phyloP scores from a whole-genome alignment of 352 stramenopile genomes.

The Pythium brachiatum region DNA sequence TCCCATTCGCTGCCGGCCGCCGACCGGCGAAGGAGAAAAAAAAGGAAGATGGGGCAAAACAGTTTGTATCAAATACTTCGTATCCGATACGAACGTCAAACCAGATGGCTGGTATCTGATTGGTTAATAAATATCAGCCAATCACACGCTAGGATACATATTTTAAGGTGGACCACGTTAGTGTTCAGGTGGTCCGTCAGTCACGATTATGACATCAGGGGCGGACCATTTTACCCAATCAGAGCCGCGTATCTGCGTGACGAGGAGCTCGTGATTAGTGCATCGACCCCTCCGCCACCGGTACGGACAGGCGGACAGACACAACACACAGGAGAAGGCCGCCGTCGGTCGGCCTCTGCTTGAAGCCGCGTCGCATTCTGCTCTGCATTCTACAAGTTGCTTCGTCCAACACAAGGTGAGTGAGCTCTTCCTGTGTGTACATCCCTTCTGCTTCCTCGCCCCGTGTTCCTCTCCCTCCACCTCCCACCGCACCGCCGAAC shows the following conservation, averaged over 20 bases:
- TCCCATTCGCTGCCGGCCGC: not conserved
- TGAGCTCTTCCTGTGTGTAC: not conserved
- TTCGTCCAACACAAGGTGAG: constrained; percentile 5
- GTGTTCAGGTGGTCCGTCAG: not conserved
- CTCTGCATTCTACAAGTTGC: constrained; percentile 11
- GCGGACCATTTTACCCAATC: constrained; percentile 13
- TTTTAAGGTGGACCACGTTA: not conserved
- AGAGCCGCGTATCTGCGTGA: not conserved
- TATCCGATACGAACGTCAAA: not conserved
- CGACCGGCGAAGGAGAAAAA: constrained; percentile 10
- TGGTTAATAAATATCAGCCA: constrained; percentile 5
- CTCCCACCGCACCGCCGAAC: not conserved
- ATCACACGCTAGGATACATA: not conserved
- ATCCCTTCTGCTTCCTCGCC: not conserved
- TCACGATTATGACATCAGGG: constrained; percentile 13
- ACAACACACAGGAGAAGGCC: not conserved
- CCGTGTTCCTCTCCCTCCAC: not conserved
- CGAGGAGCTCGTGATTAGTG: constrained; percentile 12
- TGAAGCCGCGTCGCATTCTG: not conserved
- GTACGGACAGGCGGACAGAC: not conserved
- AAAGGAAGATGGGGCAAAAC: not conserved
- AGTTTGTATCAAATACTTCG: constrained; percentile 3
- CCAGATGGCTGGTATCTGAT: not conserved
- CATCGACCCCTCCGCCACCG: constrained; percentile 11
- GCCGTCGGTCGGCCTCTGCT: not conserved